Conservation (phyloP, 805 yeast genomes). For the Jamesozyma hellenica region DNA sequence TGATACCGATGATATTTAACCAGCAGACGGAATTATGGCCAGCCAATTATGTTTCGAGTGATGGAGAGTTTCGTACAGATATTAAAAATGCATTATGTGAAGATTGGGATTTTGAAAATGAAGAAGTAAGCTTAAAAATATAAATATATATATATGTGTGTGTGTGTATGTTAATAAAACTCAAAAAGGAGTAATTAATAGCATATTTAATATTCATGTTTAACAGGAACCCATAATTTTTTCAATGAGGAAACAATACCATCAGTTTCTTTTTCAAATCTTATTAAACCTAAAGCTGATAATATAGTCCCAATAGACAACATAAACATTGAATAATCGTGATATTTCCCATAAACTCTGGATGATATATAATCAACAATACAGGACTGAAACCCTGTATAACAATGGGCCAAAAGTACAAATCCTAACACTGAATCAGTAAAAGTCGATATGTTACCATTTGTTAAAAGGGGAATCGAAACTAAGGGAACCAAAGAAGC, state of each 20-base stretch:
- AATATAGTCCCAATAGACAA: constrained; percentile 62
- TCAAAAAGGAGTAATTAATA: no score
- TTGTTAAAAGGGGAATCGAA: constrained; percentile 58
- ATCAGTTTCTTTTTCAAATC: constrained; percentile 65
- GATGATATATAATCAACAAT: constrained; percentile 86
- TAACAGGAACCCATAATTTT: background rate
- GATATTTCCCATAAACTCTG: constrained; percentile 74
- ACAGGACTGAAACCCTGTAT: constrained; percentile 84
- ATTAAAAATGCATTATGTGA: background rate
- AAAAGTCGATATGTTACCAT: constrained; percentile 58
- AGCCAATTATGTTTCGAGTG: constrained; percentile 2
- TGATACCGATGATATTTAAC: constrained; percentile 19
- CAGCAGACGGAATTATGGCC: constrained; percentile 3
- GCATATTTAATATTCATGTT: no score
- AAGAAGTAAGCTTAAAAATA: no score
- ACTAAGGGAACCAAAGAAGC: constrained; percentile 66
- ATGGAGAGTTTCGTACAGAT: constrained; percentile 4
- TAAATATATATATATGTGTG: no score
- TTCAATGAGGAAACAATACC: constrained; percentile 48
- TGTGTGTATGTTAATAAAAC: no score
- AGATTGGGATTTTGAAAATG: background rate
- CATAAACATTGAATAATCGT: constrained; percentile 54
- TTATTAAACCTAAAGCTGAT: constrained; percentile 71
- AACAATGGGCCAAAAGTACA: constrained; percentile 62
- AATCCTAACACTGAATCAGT: constrained; percentile 62